Evolutionary conservation across 306 rosid species (phyloP).

Genomic region (Gillenia trifoliata): DNA sequence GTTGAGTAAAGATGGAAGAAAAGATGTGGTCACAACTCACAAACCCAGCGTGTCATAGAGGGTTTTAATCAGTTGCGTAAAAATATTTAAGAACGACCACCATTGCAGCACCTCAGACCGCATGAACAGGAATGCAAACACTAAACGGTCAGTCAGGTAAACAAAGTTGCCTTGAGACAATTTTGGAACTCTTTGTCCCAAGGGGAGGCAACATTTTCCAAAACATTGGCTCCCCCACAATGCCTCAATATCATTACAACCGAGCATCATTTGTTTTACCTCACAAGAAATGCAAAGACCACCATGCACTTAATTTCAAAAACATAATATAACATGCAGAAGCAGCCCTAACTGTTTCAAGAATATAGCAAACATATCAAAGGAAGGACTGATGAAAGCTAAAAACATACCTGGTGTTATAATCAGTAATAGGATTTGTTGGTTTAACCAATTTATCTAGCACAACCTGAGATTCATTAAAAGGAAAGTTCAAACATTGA

Average conservation of each 20-base stretch:
- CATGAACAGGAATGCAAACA: background rate
- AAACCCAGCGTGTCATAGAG: background rate
- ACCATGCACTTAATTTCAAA: too few relatives aligned
- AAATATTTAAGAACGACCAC: background rate
- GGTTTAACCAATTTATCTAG: slow-evolving; percentile 94
- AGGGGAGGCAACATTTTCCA: too few relatives aligned
- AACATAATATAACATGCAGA: too few relatives aligned
- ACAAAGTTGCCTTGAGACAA: too few relatives aligned
- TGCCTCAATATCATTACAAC: too few relatives aligned
- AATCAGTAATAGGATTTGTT: slow-evolving; percentile 64
- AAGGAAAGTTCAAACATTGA: background rate
- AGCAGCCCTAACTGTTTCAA: background rate
- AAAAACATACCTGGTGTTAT: slow-evolving; percentile 75
- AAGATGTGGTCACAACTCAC: background rate
- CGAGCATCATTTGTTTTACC: too few relatives aligned
- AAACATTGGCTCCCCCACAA: too few relatives aligned
- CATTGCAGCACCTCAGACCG: background rate
- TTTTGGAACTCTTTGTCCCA: too few relatives aligned
- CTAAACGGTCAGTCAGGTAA: too few relatives aligned
- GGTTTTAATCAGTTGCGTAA: background rate
- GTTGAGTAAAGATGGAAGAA: background rate
- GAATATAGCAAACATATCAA: background rate
- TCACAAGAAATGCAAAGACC: too few relatives aligned
- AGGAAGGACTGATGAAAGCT: slow-evolving; percentile 1
- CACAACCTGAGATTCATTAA: slow-evolving; percentile 55